phyloP scores from a whole-genome alignment of 805 yeast species.

The Teunomyces tritomae region DNA sequence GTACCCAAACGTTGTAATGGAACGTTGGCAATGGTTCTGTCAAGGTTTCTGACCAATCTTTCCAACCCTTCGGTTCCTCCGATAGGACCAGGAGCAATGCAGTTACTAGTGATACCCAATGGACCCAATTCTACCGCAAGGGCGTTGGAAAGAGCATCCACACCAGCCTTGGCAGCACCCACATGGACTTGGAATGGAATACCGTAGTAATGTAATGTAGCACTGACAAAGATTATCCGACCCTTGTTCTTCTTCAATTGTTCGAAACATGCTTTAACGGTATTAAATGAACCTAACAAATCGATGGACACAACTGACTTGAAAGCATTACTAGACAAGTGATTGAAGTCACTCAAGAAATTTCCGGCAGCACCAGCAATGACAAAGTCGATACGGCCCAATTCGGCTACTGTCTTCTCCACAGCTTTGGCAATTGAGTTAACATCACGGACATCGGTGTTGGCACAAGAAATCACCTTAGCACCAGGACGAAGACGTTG shows the following conservation, averaged over 20 bases:
- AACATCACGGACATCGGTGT: constrained; percentile 24
- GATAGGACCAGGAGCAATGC: constrained; percentile 28
- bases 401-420: constrained; percentile 22
- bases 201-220: constrained; percentile 44
- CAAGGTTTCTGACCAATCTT: constrained; percentile 17
- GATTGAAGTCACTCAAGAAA: constrained; percentile 42
- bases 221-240: constrained; percentile 35
- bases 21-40: constrained; percentile 8
- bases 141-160: constrained; percentile 28
- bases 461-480: constrained; percentile 20
- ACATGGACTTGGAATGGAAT: constrained; percentile 37
- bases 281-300: constrained; percentile 40
- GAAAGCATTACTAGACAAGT: constrained; percentile 42
- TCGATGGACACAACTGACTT: constrained; percentile 39
- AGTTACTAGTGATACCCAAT: constrained; percentile 26
- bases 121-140: constrained; percentile 31
- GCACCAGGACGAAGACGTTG: constrained; percentile 23
- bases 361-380: constrained; percentile 48
- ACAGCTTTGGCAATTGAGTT: constrained; percentile 22
- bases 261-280: constrained; percentile 39
- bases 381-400: constrained; percentile 43
- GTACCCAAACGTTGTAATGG: constrained; percentile 26
- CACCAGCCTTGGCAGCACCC: constrained; percentile 32
- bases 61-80: constrained; percentile 27
- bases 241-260: constrained; percentile 40